Conservation (phyloP, 2,329 filamentous ascomycete genomes). For the Diaporthe longicolla region DNA sequence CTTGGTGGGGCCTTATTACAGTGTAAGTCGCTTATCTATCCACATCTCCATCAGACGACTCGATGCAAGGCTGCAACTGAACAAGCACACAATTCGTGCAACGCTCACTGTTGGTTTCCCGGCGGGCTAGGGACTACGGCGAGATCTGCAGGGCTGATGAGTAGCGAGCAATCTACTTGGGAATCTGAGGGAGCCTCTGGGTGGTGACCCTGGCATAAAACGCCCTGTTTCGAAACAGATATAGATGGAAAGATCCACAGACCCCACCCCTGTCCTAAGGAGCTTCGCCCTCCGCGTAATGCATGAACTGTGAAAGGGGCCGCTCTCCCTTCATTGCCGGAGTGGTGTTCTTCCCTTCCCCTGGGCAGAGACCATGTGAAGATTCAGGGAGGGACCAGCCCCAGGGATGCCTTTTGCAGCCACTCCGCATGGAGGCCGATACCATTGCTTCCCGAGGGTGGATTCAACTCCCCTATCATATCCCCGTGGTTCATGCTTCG, state of each 20-base stretch:
- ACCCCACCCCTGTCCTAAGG: conserved; percentile 22
- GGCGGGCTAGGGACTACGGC: background rate
- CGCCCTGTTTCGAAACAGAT: conserved; percentile 30
- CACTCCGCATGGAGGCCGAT: conserved; percentile 18
- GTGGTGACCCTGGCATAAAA: conserved; percentile 22
- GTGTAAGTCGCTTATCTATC: background rate
- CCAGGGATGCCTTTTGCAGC: background rate
- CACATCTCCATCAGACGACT: background rate
- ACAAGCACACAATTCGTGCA: background rate
- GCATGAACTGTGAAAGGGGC: conserved; percentile 33
- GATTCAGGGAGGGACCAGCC: background rate
- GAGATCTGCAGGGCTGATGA: conserved; percentile 11
- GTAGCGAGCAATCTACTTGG: conserved; percentile 31
- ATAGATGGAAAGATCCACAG: conserved; percentile 26
- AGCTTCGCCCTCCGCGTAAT: conserved; percentile 28
- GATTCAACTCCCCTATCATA: conserved; percentile 26
- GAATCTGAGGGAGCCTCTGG: conserved; percentile 15
- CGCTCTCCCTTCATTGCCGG: conserved; percentile 30
- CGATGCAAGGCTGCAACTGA: background rate
- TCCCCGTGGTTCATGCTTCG: conserved; percentile 28
- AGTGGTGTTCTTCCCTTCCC: no score
- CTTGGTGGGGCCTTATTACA: background rate
- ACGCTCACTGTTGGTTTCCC: background rate
- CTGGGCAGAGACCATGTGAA: no score
- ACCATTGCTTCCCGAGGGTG: conserved; percentile 7